phyloP scores from a whole-genome alignment of 352 stramenopile species.

The Pythium rishiriense region DNA sequence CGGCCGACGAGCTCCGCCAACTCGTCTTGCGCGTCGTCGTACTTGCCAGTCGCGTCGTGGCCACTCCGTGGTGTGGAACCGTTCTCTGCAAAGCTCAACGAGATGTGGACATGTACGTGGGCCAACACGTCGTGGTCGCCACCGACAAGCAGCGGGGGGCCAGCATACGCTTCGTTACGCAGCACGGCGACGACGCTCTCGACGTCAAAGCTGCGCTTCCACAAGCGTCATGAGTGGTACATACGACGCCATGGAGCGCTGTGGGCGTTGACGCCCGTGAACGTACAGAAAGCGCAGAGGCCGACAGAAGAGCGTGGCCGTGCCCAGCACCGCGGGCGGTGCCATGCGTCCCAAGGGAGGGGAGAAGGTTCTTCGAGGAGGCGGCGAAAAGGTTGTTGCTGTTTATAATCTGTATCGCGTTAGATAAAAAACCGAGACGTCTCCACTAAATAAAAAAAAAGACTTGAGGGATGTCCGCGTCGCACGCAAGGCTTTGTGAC shows the following conservation, averaged over 20 bases:
- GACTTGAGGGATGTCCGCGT: too few species aligned
- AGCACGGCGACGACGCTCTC: conserved; percentile 40
- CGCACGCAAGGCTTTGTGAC: too few species aligned
- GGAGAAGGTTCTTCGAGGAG: neutral
- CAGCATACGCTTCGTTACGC: neutral
- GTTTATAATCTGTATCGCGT: neutral
- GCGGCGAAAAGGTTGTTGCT: too few species aligned
- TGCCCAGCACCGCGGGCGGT: conserved; percentile 32
- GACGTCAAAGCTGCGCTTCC: conserved; percentile 60
- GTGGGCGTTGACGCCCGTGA: neutral
- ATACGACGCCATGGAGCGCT: too few species aligned
- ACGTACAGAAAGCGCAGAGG: conserved; percentile 56
- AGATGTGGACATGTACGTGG: conserved; percentile 47
- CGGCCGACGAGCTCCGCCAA: conserved; percentile 42
- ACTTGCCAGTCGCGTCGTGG: neutral
- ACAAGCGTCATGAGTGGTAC: too few species aligned
- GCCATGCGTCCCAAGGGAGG: too few species aligned
- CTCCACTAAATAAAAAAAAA: conserved; percentile 17
- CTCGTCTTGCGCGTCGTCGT: conserved; percentile 27
- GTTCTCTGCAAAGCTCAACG: conserved; percentile 24
- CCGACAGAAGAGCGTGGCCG: conserved; percentile 43
- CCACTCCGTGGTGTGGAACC: neutral
- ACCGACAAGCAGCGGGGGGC: neutral
- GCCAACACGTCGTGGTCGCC: conserved; percentile 20
- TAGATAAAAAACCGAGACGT: too few species aligned